Percentiles rank a stretch among this genome's conserved stretches.
phyloP scores from a whole-genome alignment of 768 basidiomycete genomes.

The Suillus hirtellus region DNA sequence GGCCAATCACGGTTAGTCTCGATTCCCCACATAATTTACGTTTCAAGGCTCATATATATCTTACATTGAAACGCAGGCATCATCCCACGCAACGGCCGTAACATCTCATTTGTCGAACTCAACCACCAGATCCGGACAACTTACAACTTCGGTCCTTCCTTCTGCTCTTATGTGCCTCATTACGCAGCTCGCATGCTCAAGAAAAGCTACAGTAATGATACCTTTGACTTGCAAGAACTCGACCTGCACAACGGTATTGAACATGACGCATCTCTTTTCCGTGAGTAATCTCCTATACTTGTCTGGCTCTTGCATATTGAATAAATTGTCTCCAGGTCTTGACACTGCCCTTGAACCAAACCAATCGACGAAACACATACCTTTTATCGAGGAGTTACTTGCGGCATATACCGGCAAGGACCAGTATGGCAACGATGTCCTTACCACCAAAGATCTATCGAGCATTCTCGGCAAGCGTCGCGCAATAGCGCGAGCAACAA shows the following conservation, averaged over 20 bases:
- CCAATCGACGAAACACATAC: constrained; percentile 53
- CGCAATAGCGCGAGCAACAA: constrained; percentile 51
- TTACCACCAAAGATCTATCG: constrained; percentile 63
- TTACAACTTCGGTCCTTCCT: constrained; percentile 70
- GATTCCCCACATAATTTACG: background rate
- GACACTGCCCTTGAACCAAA: constrained; percentile 48
- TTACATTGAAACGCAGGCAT: constrained; percentile 30
- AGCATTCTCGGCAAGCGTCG: constrained; percentile 61
- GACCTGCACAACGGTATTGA: constrained; percentile 66
- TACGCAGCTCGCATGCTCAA: constrained; percentile 58
- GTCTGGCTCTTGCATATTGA: constrained; percentile 2
- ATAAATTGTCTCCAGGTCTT: constrained; percentile 43
- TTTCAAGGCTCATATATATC: background rate
- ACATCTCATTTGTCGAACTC: constrained; percentile 61
- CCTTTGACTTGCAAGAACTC: constrained; percentile 65
- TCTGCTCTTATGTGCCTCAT: constrained; percentile 67
- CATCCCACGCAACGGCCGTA: constrained; percentile 63
- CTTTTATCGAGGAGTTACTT: constrained; percentile 59
- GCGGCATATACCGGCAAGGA: constrained; percentile 61
- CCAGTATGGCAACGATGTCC: constrained; percentile 40
- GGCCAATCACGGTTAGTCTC: constrained; percentile 74
- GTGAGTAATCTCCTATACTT: constrained; percentile 18
- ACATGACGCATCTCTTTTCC: constrained; percentile 36
- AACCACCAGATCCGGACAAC: constrained; percentile 46
- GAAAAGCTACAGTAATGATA: constrained; percentile 55